Conservation (phyloP, 1,284 basidiomycete species). For the Cutaneotrichosporon mucoides region DNA sequence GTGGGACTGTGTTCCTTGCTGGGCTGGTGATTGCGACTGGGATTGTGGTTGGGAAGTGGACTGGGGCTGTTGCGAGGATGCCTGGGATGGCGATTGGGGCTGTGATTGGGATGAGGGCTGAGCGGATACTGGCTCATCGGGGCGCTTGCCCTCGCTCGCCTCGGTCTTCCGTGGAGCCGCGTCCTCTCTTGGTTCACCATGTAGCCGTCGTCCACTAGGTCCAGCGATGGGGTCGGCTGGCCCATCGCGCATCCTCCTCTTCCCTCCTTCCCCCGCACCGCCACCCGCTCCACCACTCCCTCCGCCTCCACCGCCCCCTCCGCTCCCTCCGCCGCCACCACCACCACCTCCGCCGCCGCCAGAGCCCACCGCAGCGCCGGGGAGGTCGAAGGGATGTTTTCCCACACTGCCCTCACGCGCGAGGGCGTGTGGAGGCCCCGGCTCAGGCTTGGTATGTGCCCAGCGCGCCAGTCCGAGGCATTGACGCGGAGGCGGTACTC, state of each 20-base stretch:
- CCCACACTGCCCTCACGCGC: neutral
- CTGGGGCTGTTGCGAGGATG: too few species aligned
- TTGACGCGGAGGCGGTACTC: too few species aligned
- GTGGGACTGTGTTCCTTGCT: too few species aligned
- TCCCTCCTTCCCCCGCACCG: neutral
- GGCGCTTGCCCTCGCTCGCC: too few species aligned
- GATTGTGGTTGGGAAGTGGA: too few species aligned
- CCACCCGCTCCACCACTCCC: neutral
- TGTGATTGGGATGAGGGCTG: too few species aligned
- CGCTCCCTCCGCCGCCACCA: neutral
- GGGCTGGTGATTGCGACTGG: too few species aligned
- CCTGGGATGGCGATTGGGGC: too few species aligned
- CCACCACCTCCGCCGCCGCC: neutral
- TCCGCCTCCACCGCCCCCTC: neutral
- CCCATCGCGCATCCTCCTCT: neutral
- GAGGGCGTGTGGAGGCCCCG: neutral
- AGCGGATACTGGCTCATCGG: too few species aligned
- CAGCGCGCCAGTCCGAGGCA: too few species aligned
- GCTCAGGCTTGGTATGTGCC: neutral
- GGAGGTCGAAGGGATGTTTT: neutral
- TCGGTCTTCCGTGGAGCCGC: too few species aligned
- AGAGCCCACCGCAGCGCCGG: neutral
- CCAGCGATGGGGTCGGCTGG: conserved; percentile 8
- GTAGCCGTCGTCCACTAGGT: conserved; percentile 5
- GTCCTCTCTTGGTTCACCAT: neutral